Evolutionary conservation across 2,329 filamentous ascomycete species (phyloP).

Genomic region (Neonectria ditissima): DNA sequence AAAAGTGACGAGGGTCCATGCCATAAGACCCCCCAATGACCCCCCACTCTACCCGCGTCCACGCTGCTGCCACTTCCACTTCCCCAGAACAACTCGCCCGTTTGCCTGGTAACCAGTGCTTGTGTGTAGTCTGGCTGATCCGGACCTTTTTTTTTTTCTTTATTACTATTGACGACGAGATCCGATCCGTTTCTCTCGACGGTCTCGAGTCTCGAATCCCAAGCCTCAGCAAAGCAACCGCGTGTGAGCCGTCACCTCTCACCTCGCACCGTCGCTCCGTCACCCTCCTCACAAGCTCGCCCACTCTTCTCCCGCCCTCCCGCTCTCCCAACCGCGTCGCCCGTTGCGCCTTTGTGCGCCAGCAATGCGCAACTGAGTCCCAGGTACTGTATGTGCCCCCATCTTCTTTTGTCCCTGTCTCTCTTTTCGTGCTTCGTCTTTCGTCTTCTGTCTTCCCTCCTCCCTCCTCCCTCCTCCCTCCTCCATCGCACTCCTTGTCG

Average conservation of each 20-base stretch:
- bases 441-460: background rate
- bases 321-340: slow-evolving; percentile 22
- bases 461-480: background rate
- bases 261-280: background rate
- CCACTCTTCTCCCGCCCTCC: slow-evolving; percentile 16
- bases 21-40: slow-evolving; percentile 32
- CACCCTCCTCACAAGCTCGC: slow-evolving; percentile 2
- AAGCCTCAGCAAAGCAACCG: slow-evolving; percentile 1
- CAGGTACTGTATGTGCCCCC: slow-evolving; percentile 23
- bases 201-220: background rate
- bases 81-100: slow-evolving; percentile 31
- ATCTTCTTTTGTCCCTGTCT: slow-evolving; percentile 11
- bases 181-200: background rate
- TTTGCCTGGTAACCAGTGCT: slow-evolving; percentile 4
- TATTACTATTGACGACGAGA: slow-evolving; percentile 1
- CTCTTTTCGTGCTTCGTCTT: slow-evolving; percentile 2
- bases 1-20: slow-evolving; percentile 19
- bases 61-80: slow-evolving; percentile 29
- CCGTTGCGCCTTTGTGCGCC: slow-evolving; percentile 17
- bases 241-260: slow-evolving; percentile 19
- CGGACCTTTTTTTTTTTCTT: background rate
- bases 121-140: slow-evolving; percentile 14
- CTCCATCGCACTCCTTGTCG: background rate
- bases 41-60: slow-evolving; percentile 35
- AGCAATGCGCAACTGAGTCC: slow-evolving; percentile 11